A percentile compares a stretch with the other conserved stretches of the same genome.
Conservation (phyloP, 805 yeast genomes). For the Cyberlindnera americana region DNA sequence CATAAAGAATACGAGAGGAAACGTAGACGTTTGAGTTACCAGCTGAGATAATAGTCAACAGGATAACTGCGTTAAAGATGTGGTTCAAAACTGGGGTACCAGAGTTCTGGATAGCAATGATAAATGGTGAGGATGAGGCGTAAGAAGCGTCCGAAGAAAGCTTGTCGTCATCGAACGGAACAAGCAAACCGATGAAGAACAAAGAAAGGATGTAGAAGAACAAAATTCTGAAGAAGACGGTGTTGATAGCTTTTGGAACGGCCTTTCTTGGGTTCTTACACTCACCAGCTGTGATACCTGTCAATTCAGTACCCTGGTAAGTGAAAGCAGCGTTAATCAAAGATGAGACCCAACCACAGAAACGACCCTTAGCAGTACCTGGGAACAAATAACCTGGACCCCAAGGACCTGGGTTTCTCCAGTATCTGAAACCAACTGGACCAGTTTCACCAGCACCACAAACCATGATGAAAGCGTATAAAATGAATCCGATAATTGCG, state of each 20-base stretch:
- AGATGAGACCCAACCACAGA: slow-evolving; percentile 68
- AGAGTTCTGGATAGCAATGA: slow-evolving; percentile 64
- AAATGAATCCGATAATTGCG: slow-evolving; percentile 67
- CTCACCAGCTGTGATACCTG: slow-evolving; percentile 76
- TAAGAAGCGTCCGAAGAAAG: slow-evolving; percentile 36
- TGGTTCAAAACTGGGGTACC: slow-evolving; percentile 66
- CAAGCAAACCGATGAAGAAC: slow-evolving; percentile 66
- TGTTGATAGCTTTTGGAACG: slow-evolving; percentile 69
- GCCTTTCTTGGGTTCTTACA: slow-evolving; percentile 65
- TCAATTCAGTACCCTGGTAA: slow-evolving; percentile 74
- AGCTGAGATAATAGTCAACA: slow-evolving; percentile 68
- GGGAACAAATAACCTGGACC: slow-evolving; percentile 57
- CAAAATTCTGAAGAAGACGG: slow-evolving; percentile 62
- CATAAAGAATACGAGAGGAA: slow-evolving; percentile 64
- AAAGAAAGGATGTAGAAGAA: slow-evolving; percentile 63
- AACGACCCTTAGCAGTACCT: slow-evolving; percentile 50
- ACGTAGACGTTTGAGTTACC: slow-evolving; percentile 74
- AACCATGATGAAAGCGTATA: slow-evolving; percentile 66
- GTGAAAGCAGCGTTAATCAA: slow-evolving; percentile 76
- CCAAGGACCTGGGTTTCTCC: slow-evolving; percentile 79
- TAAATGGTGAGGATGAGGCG: slow-evolving; percentile 63
- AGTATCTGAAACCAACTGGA: slow-evolving; percentile 74
- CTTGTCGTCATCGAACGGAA: slow-evolving; percentile 63
- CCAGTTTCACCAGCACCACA: slow-evolving; percentile 71
- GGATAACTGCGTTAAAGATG: slow-evolving; percentile 68